Evolutionary conservation across 768 basidiomycete species (phyloP).

Genomic region (Leccinum barrowsii): DNA sequence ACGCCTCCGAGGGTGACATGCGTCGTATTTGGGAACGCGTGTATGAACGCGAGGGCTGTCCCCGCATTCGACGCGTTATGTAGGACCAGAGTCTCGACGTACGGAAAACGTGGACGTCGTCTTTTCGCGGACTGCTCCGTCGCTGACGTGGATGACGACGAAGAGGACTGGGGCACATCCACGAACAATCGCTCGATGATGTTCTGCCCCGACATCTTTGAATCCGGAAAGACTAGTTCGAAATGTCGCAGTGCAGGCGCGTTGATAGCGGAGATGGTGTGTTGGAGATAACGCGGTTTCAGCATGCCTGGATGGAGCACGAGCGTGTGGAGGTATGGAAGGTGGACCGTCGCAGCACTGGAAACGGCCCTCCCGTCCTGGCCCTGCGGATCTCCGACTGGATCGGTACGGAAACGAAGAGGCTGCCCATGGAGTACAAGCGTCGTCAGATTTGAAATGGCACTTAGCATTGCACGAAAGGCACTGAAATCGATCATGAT

Average conservation of each 20-base stretch:
- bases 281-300: constrained; percentile 32
- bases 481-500: constrained; percentile 28
- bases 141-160: not conserved
- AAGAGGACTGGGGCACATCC: not conserved
- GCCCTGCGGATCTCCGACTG: constrained; percentile 5
- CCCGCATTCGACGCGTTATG: constrained; percentile 24
- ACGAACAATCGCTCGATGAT: constrained; percentile 24
- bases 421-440: constrained; percentile 29
- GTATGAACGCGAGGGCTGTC: constrained; percentile 24
- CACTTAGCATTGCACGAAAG: constrained; percentile 23
- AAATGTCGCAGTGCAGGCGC: constrained; percentile 31
- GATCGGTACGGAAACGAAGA: constrained; percentile 22
- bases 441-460: constrained; percentile 22
- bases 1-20: constrained; percentile 24
- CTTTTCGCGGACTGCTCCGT: constrained; percentile 1
- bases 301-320: constrained; percentile 29
- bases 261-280: constrained; percentile 26
- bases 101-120: constrained; percentile 24
- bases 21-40: constrained; percentile 23
- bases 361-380: not conserved
- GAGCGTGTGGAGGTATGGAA: constrained; percentile 29
- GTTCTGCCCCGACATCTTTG: constrained; percentile 26
- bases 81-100: constrained; percentile 25
- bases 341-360: constrained; percentile 8
- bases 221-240: constrained; percentile 32